These are phyloP conservation scores for Manihot esculenta DNA, from an alignment of 441 rosid species.

Conservation along the genomic window DNA sequence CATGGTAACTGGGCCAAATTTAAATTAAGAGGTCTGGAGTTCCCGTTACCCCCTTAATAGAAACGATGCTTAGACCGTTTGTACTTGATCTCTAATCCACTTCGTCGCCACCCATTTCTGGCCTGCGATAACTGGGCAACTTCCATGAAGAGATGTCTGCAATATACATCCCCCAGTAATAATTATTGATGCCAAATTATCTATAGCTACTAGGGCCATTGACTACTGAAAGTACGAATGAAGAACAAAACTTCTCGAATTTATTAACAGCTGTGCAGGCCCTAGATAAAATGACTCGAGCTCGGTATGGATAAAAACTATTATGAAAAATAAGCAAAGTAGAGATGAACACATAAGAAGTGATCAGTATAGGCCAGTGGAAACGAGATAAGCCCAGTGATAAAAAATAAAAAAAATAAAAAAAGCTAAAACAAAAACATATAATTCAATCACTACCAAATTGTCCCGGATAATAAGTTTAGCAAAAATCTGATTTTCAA, in stretches of 20 bases:
- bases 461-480: background rate
- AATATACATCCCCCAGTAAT: background rate
- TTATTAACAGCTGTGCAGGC: background rate
- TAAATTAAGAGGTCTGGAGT: too few relatives aligned
- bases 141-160: slow-evolving; percentile 84
- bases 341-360: background rate
- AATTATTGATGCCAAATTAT: background rate
- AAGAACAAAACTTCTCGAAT: background rate
- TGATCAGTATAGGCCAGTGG: background rate
- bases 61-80: slow-evolving; percentile 28
- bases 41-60: too few relatives aligned
- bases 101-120: slow-evolving; percentile 92
- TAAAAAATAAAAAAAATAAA: too few relatives aligned
- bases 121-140: slow-evolving; percentile 75
- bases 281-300: background rate
- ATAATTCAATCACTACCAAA: too few relatives aligned
- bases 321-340: too few relatives aligned
- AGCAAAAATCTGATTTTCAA: background rate
- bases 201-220: background rate
- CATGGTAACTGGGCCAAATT: too few relatives aligned
- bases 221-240: background rate
- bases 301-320: background rate
- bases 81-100: slow-evolving; percentile 78
- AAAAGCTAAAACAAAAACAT: background rate
- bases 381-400: background rate